Evolutionary conservation across 192 early-diverging fungal species (phyloP), one percentile per base, ranked within the genome.

Genomic region (Chytriomyces sp.): DNA sequence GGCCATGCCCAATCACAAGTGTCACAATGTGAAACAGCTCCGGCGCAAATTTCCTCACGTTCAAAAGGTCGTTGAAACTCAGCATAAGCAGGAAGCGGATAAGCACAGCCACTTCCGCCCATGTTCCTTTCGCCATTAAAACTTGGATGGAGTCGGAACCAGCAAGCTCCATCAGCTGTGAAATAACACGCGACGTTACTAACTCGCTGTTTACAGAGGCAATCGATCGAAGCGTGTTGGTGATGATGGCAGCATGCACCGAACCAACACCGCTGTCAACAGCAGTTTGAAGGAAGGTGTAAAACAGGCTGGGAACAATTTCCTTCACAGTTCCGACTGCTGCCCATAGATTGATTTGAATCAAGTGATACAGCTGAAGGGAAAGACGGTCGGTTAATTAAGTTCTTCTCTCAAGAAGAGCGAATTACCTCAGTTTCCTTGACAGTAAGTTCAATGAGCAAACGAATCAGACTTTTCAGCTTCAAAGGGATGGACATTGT

Each of bases 81-180:
- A 95, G 84, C 81, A 96, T 95, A 74, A 97, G 81, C 61, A 94
- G 89, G 82, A 96, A 92, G 13, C 97, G 90, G 67, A 96, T 83
- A 69, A 97, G 82, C 16, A 95, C 92, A 0, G 93, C 92, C 78
- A 98, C 95, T 79, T 98, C 93, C n/a, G 91, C 89, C 96, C 95
- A 97, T 49, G 91, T 86, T 68, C 91, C 87, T 76, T 97, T 95
- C 43, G 94, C 89, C 1, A 92, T 89, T 18, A 98, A 86, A 45
- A 90, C 85, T 7, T 89, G 80, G 6, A 77, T 61, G 46, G 7
- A 43, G 16, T 69, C 76, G 26, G 28, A 67, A 6, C 67, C 67
- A 16, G 62, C 24, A n/a, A 70, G 13, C 26, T 63, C 61, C 46
- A 49, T 20, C 7, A 67, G 7, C 7, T 92, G 89, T 7, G 91